Evolutionary conservation across 179 eudicot species (phyloP), one percentile per base, ranked within the genome.

Genomic region (Gypsophila paniculata): DNA sequence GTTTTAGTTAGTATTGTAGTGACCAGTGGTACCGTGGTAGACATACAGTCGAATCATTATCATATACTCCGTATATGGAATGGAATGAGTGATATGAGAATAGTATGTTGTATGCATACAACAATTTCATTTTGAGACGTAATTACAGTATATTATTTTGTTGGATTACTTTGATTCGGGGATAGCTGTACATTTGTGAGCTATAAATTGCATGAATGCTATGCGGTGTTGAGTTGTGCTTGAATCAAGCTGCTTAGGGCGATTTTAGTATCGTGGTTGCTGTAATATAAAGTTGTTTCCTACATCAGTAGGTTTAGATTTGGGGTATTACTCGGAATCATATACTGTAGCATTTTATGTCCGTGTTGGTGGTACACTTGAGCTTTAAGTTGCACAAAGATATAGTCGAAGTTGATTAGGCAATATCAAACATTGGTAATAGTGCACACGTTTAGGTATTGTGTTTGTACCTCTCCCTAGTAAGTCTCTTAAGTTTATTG

Each of bases 351-450:
- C 61, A 8, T 58, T 22, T 58, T 0, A 19, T 58, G 34, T 26
- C 25, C 8, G 32, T n/a, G n/a, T n/a, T n/a, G n/a, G n/a, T 29
- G 4, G 34, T 1, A 29, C 34, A 29, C 34, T 29, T 29, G 34
- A 29, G 65, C 65, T 29, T 15, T 63, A 38, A 22, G 48, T 63
- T 63, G 48, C 67, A 19, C 52, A 51, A 42, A 12, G 9, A 65
- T 53, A 21, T 55, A 3, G 32, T 42, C 42, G 18, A 29, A 14
- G 4, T 12, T 61, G 23, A 26, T 29, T 29, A 61, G 8, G 25
- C 46, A 34, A 14, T 62, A 39, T 62, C 25, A n/a, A 62, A 36
- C 12, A 34, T 17, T 17, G 11, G 23, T 17, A 9, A 25, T 38
- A 21, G 48, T 36, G 46, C 38, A 60, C 6, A n/a, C 18, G 15